phyloP scores from a whole-genome alignment of 2,329 filamentous ascomycete species.

The Penicillium sp. region DNA sequence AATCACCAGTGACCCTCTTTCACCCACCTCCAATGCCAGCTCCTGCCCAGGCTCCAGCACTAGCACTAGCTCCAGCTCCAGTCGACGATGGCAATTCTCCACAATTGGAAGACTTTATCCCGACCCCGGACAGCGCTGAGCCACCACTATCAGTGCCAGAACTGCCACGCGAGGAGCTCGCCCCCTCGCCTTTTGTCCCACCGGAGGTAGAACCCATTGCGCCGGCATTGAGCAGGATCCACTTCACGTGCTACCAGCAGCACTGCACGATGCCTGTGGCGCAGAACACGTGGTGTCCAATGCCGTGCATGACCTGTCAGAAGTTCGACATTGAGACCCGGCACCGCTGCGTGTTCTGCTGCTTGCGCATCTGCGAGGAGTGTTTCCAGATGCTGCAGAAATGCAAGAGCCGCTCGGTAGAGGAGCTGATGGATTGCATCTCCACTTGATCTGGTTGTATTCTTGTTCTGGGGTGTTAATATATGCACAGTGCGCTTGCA shows the following conservation, averaged over 20 bases:
- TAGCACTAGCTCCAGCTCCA: neutral
- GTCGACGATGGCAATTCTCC: conserved; percentile 15
- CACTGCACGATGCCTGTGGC: conserved; percentile 38
- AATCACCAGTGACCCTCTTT: neutral
- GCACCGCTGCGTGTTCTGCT: conserved; percentile 44
- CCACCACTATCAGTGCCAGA: conserved; percentile 15
- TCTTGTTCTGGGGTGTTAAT: neutral
- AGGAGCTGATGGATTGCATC: conserved; percentile 30
- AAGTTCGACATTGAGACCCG: conserved; percentile 39
- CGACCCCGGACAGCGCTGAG: conserved; percentile 29
- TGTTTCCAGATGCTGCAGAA: conserved; percentile 39
- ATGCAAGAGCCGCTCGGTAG: conserved; percentile 34
- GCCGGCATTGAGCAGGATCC: conserved; percentile 37
- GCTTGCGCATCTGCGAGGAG: conserved; percentile 39
- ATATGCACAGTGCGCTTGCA: neutral
- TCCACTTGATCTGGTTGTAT: neutral
- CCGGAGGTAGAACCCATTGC: conserved; percentile 36
- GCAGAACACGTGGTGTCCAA: conserved; percentile 41
- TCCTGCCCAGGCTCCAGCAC: neutral
- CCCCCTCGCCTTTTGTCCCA: conserved; percentile 23
- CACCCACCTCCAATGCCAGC: neutral
- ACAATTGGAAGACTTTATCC: conserved; percentile 36
- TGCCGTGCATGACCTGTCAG: conserved; percentile 47
- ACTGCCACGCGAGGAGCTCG: conserved; percentile 15
- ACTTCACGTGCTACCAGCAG: conserved; percentile 42